Conservation (phyloP, 129 eudicot species). For the Scalesia atractyloides region DNA sequence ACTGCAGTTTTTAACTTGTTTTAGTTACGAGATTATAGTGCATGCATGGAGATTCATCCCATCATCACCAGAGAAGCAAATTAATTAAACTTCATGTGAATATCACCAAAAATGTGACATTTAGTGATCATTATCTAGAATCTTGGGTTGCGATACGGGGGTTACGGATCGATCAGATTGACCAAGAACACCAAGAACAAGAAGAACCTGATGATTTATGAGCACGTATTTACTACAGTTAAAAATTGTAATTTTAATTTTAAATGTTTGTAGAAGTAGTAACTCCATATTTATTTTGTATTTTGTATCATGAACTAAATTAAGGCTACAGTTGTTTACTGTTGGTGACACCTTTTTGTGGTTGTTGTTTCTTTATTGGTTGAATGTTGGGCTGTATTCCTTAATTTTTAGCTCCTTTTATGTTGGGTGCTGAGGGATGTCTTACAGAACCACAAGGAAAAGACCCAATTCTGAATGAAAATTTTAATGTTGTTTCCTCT, state of each 20-base stretch:
- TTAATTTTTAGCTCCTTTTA: constrained; percentile 21
- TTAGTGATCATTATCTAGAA: not conserved
- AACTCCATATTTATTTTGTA: not conserved
- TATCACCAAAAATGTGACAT: constrained; percentile 5
- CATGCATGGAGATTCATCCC: constrained; percentile 26
- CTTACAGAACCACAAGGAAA: constrained; percentile 13
- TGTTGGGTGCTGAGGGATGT: constrained; percentile 38
- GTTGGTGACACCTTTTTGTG: constrained; percentile 29
- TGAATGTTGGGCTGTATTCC: constrained; percentile 32
- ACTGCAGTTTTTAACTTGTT: constrained; percentile 12
- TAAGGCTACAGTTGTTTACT: constrained; percentile 41
- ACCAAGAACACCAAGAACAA: constrained; percentile 23
- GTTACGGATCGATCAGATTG: not conserved
- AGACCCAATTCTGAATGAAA: no score
- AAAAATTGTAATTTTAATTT: not conserved
- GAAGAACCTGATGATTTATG: constrained; percentile 17
- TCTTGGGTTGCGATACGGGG: not conserved
- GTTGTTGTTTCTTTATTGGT: no score
- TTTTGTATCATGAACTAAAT: constrained; percentile 24
- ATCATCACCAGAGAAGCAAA: constrained; percentile 7
- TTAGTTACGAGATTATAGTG: constrained; percentile 14
- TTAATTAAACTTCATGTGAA: constrained; percentile 30
- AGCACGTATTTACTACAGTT: constrained; percentile 29
- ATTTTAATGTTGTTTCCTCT: constrained; percentile 7
- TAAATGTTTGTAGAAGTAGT: constrained; percentile 32